Conservation (phyloP, 1,284 basidiomycete genomes). For the Xanthoconium separans region DNA sequence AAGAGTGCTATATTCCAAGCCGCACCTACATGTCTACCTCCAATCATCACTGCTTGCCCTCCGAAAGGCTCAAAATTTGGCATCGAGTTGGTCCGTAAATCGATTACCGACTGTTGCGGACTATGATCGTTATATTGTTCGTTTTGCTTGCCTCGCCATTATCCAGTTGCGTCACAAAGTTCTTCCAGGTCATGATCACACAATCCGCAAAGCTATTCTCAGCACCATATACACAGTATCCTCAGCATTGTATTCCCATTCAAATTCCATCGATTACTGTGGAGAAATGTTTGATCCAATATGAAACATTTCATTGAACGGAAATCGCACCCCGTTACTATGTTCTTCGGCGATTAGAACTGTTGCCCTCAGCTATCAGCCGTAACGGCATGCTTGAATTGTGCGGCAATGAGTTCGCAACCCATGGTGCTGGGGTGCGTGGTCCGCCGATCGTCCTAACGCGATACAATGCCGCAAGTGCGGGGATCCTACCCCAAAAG, state of each 20-base stretch:
- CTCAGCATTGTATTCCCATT: neutral
- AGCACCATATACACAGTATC: conserved; percentile 2
- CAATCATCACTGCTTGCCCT: conserved; percentile 52
- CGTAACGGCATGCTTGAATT: conserved; percentile 12
- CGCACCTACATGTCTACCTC: conserved; percentile 61
- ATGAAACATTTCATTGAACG: conserved; percentile 1
- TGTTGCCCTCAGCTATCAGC: neutral
- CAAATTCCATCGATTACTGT: neutral
- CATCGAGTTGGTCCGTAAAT: conserved; percentile 52
- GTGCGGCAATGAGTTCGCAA: conserved; percentile 4
- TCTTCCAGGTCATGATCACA: neutral
- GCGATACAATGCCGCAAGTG: neutral
- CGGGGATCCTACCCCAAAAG: neutral
- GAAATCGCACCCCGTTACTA: neutral
- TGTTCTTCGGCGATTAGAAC: neutral
- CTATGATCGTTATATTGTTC: conserved; percentile 8
- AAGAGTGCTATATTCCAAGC: conserved; percentile 37
- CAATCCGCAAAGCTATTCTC: neutral
- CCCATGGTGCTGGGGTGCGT: neutral
- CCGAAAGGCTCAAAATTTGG: conserved; percentile 51
- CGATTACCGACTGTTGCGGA: conserved; percentile 56
- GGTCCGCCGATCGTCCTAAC: neutral
- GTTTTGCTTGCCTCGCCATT: neutral
- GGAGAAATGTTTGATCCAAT: neutral
- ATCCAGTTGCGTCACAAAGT: neutral